Evolutionary conservation across 2,329 filamentous ascomycete genomes (phyloP).

Genomic region (Colletotrichum sidae): DNA sequence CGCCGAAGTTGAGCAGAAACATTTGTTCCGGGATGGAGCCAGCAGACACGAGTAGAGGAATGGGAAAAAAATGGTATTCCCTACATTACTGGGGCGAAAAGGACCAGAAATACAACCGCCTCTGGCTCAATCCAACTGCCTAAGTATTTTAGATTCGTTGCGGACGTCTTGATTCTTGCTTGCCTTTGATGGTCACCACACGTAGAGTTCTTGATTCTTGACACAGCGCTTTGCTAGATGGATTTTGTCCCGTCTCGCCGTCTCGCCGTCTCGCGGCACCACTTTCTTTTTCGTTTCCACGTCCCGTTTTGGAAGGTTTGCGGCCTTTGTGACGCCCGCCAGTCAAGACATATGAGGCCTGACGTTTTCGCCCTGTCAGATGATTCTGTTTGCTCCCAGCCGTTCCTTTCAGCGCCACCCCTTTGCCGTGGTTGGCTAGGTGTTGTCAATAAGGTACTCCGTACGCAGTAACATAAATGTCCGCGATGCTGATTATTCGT

Average conservation of each 20-base stretch:
- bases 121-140: no score
- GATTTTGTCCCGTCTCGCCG: constrained; percentile 1
- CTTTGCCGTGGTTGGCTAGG: constrained; percentile 16
- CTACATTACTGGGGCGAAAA: not conserved
- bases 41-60: constrained; percentile 12
- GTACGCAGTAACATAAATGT: not conserved
- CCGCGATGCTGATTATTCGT: not conserved
- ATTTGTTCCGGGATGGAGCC: constrained; percentile 31
- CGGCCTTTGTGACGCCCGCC: constrained; percentile 20
- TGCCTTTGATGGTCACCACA: no score
- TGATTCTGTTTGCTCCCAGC: constrained; percentile 24
- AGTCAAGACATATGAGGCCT: constrained; percentile 11
- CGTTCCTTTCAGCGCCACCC: constrained; percentile 15
- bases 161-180: no score
- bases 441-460: constrained; percentile 2
- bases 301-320: constrained; percentile 14
- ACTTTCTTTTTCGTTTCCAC: constrained; percentile 4
- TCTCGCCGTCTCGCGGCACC: constrained; percentile 22
- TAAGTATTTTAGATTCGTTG: no score
- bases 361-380: constrained; percentile 15
- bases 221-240: constrained; percentile 2
- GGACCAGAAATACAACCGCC: not conserved
- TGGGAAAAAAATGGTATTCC: not conserved
- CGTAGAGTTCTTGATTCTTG: no score
- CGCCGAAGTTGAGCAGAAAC: constrained; percentile 32